These are phyloP conservation scores for Phytopythium sindhum DNA, from an alignment of 352 stramenopile species.

Conservation along the genomic window DNA sequence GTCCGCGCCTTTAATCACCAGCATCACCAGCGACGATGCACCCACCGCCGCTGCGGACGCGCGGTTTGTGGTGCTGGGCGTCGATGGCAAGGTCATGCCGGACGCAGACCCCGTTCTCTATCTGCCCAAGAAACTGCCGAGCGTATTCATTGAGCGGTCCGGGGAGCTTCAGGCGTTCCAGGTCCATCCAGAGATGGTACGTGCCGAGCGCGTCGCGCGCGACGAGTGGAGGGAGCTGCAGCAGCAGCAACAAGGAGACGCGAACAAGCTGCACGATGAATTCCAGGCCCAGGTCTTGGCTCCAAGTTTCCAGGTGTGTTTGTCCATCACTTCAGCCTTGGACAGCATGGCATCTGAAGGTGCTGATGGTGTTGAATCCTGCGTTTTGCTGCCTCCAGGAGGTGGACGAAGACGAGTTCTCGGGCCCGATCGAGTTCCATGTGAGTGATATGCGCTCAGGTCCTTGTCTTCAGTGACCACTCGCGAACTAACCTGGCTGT, in stretches of 20 bases:
- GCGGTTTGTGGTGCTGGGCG: conserved; percentile 32
- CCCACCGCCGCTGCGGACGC: conserved; percentile 10
- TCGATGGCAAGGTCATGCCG: conserved; percentile 27
- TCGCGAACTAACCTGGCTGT: background rate
- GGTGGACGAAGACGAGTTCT: conserved; percentile 30
- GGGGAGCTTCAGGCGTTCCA: background rate
- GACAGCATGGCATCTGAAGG: too few relatives aligned
- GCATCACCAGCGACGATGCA: conserved; percentile 9
- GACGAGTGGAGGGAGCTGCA: background rate
- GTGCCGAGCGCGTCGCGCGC: background rate
- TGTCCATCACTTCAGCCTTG: background rate
- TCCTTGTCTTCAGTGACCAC: too few relatives aligned
- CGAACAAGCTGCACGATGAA: background rate
- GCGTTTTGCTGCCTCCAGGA: background rate
- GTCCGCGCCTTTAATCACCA: conserved; percentile 9
- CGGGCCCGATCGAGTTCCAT: conserved; percentile 4
- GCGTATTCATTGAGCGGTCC: background rate
- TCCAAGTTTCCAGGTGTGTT: background rate
- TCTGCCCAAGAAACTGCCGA: conserved; percentile 14
- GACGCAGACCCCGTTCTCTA: conserved; percentile 30
- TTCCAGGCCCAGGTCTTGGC: background rate
- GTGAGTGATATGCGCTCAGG: background rate
- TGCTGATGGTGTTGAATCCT: background rate
- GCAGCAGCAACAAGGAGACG: background rate
- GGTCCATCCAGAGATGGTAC: background rate